Conservation (phyloP, 106 monocot genomes). For the Hemerocallis citrina region DNA sequence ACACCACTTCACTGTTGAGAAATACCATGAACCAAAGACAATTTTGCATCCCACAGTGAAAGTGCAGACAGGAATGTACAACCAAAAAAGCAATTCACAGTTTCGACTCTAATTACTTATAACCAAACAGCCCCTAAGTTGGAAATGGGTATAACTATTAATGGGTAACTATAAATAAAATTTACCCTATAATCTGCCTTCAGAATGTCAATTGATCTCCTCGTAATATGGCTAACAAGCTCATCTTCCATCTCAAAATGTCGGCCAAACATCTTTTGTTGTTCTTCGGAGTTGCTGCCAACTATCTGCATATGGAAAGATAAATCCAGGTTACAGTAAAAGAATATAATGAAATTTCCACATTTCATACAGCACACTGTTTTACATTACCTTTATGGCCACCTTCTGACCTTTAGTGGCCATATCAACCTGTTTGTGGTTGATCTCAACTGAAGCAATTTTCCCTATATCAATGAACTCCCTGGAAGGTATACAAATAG, state of each 20-base stretch:
- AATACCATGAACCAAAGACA: no score
- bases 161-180: no score
- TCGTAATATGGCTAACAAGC: conserved; percentile 83
- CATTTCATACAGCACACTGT: conserved; percentile 61
- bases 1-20: no score
- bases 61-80: no score
- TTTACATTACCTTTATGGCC: conserved; percentile 68
- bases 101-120: no score
- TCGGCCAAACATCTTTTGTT: conserved; percentile 49
- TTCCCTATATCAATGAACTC: conserved; percentile 90
- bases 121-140: no score
- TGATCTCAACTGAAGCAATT: conserved; percentile 83
- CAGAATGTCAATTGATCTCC: conserved; percentile 84
- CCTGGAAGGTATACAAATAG: conserved; percentile 66
- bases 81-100: no score
- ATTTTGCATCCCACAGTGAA: no score
- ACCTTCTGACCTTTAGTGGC: conserved; percentile 93
- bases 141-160: no score
- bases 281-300: conserved; percentile 6
- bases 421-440: conserved; percentile 80
- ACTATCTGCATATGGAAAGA: conserved; percentile 10
- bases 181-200: conserved; percentile 87
- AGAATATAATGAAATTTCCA: conserved; percentile 10
- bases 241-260: conserved; percentile 86
- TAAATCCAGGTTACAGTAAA: not conserved